Conservation (phyloP, 495 filamentous ascomycete genomes). For the Annulohypoxylon bovei region DNA sequence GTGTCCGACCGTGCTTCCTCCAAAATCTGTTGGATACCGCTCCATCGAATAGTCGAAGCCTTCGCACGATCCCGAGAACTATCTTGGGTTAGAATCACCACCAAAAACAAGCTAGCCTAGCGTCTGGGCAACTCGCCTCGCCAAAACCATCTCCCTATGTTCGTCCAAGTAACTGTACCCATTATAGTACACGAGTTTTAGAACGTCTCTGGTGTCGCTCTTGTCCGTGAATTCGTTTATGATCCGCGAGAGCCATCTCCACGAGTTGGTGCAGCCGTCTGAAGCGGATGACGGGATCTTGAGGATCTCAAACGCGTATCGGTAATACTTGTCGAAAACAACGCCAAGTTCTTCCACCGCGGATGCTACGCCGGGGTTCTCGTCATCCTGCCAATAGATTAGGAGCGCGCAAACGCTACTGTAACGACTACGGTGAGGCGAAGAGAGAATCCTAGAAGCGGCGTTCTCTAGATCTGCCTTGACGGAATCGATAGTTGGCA, state of each 20-base stretch:
- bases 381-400: constrained; percentile 59
- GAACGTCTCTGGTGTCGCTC: constrained; percentile 55
- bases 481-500: constrained; percentile 53
- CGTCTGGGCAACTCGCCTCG: constrained; percentile 49
- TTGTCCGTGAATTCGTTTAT: constrained; percentile 57
- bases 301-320: constrained; percentile 53
- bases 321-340: constrained; percentile 55
- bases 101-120: constrained; percentile 6
- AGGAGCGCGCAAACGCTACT: constrained; percentile 54
- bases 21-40: constrained; percentile 57
- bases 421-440: constrained; percentile 56
- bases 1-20: constrained; percentile 57
- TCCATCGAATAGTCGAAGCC: constrained; percentile 56
- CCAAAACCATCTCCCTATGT: constrained; percentile 58
- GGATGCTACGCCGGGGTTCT: constrained; percentile 44
- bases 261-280: constrained; percentile 53
- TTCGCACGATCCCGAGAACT: constrained; percentile 56
- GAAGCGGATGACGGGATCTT: constrained; percentile 52
- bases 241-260: constrained; percentile 54
- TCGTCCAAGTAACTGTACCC: constrained; percentile 58
- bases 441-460: constrained; percentile 53
- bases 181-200: constrained; percentile 61
- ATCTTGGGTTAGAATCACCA: constrained; percentile 17
- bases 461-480: constrained; percentile 53
- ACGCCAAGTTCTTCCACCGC: constrained; percentile 53